Base-by-base conservation (phyloP, 495 filamentous ascomycete genomes). In the Lophium mytilinum region DNA sequence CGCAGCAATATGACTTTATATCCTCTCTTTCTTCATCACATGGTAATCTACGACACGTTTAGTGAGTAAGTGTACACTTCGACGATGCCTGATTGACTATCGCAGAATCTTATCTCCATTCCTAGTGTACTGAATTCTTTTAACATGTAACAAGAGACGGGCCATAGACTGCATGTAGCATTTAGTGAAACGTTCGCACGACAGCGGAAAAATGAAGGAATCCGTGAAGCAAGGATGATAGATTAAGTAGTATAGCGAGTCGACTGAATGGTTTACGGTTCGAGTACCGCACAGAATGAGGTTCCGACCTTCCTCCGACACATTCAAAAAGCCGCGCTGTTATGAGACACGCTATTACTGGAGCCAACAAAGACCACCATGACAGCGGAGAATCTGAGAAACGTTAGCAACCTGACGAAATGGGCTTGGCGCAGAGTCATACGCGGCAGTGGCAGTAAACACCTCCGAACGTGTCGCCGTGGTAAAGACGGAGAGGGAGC, bases 401-500 rank as follows among this genome's bases (percentile, higher is more conserved):
- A 42, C 14, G 39, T 42, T 17, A 42, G 39, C 9, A 9, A 12
- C 4, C 14, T 12, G 14, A 11, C 2, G 2, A 42, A 42, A 42
- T 4, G 4, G 14, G 39, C 9, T n/a, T 4, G 14, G 39, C 12
- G 21, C 15, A 14, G 39, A 21, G 14, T 55, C 60, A 12, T 53
- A 64, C 62, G 62, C 68, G 68, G 73, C 73, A 60, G 68, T 67
- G 30, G 61, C 65, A 18, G 55, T 58, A 47, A 69, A 68, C 3
- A 69, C 54, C 4, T 69, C 65, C 14, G 60, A 33, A 15, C 59
- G 55, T 24, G 50, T 61, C 18, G 68, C 68, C 43, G 60, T 50
- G 1, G 66, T 66, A 42, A 67, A 54, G n/a, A 54, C 21, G 9
- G 35, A 51, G 15, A 71, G 17, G 10, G 36, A 47, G 5, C 63